These are phyloP conservation scores for Salix brachista DNA, from an alignment of 345 rosid genomes.

Conservation along the genomic window DNA sequence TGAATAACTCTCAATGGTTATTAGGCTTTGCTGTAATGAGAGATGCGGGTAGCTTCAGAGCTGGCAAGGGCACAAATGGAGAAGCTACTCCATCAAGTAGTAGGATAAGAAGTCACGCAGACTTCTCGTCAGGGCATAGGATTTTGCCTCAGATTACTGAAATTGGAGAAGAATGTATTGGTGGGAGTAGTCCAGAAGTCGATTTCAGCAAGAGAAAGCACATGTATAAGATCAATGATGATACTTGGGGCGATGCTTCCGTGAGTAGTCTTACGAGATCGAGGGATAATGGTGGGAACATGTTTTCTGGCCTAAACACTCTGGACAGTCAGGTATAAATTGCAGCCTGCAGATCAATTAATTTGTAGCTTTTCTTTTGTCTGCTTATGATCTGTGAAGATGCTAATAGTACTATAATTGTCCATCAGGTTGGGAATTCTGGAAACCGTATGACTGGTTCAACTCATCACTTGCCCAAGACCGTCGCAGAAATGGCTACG, in stretches of 20 bases:
- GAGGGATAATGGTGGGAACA: slow-evolving; percentile 22
- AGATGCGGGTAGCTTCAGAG: slow-evolving; percentile 26
- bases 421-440: slow-evolving; percentile 37
- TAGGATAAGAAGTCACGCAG: slow-evolving; percentile 26
- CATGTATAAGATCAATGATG: slow-evolving; percentile 25
- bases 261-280: slow-evolving; percentile 28
- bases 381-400: background rate
- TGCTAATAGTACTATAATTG: slow-evolving; percentile 6
- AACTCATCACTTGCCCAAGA: slow-evolving; percentile 65
- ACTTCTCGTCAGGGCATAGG: slow-evolving; percentile 33
- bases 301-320: slow-evolving; percentile 23
- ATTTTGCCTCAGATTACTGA: slow-evolving; percentile 41
- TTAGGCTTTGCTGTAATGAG: slow-evolving; percentile 31
- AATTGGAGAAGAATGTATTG: slow-evolving; percentile 29
- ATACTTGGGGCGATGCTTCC: slow-evolving; percentile 36
- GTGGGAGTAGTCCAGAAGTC: slow-evolving; percentile 11
- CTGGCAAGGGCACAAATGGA: slow-evolving; percentile 20
- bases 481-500: slow-evolving; percentile 39
- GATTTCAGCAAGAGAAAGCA: slow-evolving; percentile 25
- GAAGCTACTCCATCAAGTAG: slow-evolving; percentile 26
- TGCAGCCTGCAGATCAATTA: background rate
- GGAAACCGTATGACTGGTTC: slow-evolving; percentile 40
- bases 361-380: background rate
- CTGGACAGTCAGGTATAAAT: slow-evolving; percentile 36
- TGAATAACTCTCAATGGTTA: slow-evolving; percentile 5